A percentile compares a stretch with the other conserved stretches of the same genome.
Conservation (phyloP, 177 flowering plant species). For the Vitis hybrid region DNA sequence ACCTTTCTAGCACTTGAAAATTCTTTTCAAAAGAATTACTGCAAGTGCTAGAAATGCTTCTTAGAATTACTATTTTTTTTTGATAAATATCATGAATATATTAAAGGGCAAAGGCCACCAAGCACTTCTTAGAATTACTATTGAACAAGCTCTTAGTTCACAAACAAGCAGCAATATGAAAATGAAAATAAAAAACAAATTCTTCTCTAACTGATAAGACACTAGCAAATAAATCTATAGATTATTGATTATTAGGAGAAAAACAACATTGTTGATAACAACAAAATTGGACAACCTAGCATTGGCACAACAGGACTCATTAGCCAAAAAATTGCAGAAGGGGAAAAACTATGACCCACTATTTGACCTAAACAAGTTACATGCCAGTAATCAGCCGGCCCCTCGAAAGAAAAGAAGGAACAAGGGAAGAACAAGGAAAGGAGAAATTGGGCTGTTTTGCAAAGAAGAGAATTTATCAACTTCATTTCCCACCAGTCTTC, state of each 20-base stretch:
- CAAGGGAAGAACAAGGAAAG: background rate
- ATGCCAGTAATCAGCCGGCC: background rate
- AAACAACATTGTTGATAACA: background rate
- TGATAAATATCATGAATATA: too few relatives aligned
- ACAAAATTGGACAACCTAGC: background rate
- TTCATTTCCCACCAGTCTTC: conserved; percentile 48
- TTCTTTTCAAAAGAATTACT: too few relatives aligned
- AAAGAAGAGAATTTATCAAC: background rate
- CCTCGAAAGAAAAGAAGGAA: background rate
- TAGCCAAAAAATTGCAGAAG: background rate
- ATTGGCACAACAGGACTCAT: background rate
- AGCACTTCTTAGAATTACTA: too few relatives aligned
- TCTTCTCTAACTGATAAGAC: background rate
- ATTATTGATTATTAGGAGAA: background rate
- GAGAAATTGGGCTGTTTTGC: background rate
- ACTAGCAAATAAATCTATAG: background rate
- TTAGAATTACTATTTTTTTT: too few relatives aligned
- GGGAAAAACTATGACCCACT: too few relatives aligned
- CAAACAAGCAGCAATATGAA: too few relatives aligned
- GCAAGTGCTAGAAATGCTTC: too few relatives aligned
- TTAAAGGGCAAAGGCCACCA: too few relatives aligned
- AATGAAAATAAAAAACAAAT: background rate
- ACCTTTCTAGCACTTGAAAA: too few relatives aligned
- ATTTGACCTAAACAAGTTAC: background rate
- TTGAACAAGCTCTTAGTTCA: too few relatives aligned